Evolutionary conservation across 116 monocot species (phyloP).

Genomic region (Dioscorea cayenensis): DNA sequence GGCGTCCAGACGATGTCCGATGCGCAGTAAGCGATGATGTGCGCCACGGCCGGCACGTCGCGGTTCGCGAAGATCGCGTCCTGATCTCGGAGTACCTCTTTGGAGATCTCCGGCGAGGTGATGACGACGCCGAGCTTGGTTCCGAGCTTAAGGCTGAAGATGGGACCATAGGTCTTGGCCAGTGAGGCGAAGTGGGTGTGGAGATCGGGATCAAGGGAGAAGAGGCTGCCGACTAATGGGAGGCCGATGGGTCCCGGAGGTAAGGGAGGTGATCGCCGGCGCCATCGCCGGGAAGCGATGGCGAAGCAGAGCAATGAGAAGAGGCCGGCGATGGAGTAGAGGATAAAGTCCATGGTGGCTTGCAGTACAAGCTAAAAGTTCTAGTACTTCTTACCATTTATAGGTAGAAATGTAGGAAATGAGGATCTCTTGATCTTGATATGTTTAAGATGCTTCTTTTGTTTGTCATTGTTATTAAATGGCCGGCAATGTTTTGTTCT

Average conservation of each 20-base stretch:
- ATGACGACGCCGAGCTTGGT: conserved; percentile 3
- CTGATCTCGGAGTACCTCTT: conserved; percentile 1
- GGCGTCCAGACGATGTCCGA: conserved; percentile 13
- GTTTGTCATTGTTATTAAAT: too few relatives aligned
- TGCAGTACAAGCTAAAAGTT: too few relatives aligned
- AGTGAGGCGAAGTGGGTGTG: conserved; percentile 4
- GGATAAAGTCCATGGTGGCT: too few relatives aligned
- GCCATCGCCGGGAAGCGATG: not conserved
- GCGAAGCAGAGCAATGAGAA: not conserved
- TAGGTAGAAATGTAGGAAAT: too few relatives aligned
- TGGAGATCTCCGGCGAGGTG: not conserved
- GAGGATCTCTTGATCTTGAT: too few relatives aligned
- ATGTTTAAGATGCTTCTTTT: too few relatives aligned
- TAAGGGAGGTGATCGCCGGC: conserved; percentile 2
- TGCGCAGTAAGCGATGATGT: conserved; percentile 1
- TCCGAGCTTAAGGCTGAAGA: conserved; percentile 8
- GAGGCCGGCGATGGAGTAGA: not conserved
- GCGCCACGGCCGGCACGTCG: conserved; percentile 4
- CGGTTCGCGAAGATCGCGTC: conserved; percentile 20
- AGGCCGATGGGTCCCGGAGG: not conserved
- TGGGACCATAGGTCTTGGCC: conserved; percentile 2
- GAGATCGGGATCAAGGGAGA: conserved; percentile 12
- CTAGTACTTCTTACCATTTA: too few relatives aligned
- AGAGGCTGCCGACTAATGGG: not conserved
- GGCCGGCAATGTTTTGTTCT: too few relatives aligned